Base-by-base conservation (phyloP, 1,139 yeast species). In the Pichia sp. region DNA sequence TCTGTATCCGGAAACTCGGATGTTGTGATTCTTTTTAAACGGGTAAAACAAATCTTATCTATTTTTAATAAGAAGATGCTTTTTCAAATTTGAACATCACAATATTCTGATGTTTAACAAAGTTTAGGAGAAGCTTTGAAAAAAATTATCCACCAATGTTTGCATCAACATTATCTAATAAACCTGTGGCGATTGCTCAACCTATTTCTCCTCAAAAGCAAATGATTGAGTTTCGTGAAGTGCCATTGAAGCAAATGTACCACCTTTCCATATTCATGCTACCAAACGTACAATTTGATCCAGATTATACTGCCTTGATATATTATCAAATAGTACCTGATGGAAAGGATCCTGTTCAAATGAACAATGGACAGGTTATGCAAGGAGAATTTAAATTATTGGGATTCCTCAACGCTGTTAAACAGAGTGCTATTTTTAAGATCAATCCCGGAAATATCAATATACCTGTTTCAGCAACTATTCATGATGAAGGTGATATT, bases 391-490 rank as follows among this genome's bases (percentile, higher is more conserved):
- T 86, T 62, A 76, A 77, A 51, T 64, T 91, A 17, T 71, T 91
- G 36, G 98, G 98, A 58, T 84, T 65, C 10, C 63, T 93, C 34
- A 77, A 84, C 34, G 70, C 76, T 2, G 64, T 64, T 33, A 91
- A 91, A 58, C 97, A 95, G 19, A 84, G 95, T 42, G 96, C 97
- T 0, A 91, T 91, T 7, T 91, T 84, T 67, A 83, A 80, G 56
- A 71, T 91, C 46, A 79, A 67, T 57, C 63, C 60, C 1, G 56
- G 55, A 4, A 48, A 41, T 18, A 40, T 48, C 9, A 38, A 41
- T 15, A 31, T 44, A 34, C 35, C 55, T n/a, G 42, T 53, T 33
- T 57, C 49, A 38, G 31, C 42, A 2, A 36, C 30, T 2, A 25
- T 43, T 10, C 42, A 44, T 10, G 45, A 41, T 17, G 60, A 55